Evolutionary conservation across 208 protist species (phyloP), one percentile per base, ranked within the genome.

Genomic region (Ichthyophonus hoferi): DNA sequence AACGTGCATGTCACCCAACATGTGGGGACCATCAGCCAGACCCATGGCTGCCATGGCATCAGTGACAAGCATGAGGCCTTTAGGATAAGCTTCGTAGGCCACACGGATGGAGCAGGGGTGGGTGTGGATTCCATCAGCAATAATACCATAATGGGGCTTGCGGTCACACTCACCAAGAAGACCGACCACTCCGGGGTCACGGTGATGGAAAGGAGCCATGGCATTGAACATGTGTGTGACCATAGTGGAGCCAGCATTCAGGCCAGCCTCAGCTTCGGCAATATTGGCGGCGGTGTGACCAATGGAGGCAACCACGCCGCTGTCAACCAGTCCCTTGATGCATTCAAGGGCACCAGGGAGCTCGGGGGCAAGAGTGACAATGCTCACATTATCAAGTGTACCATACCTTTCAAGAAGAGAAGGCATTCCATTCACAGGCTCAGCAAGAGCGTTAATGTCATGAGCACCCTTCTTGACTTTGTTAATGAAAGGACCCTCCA

Each of bases 191-290:
- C 89, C 89, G n/a, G 89, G 89, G 50, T 67, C 50, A 67, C 50
- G 50, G 50, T 67, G 50, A 67, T 67, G 50, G 50, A 67, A 67
- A n/a, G 88, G 42, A 42, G 39, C 34, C 89, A 91, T 91, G n/a
- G 89, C 89, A 35, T 91, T 91, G 41, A 88, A 91, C 37, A 91
- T 79, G 42, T 91, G 89, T 17, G 89, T 91, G 1, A 91, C 41
- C 0, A 77, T 34, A 33, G 40, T 76, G 14, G 39, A 12, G 34
- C 89, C 89, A 1, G 41, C 76, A 2, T 38, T 1, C 1, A 81
- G 12, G 2, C 78, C 89, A 31, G 17, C 1, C 2, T 87, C 40
- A 37, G 84, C 82, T n/a, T 91, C 40, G n/a, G 42, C 84, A 24
- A 88, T 42, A 50, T 33, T 83, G 1, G 89, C 83, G 24, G 31